Conservation (phyloP, 2,329 filamentous ascomycete genomes). For the Colletotrichum sp. region DNA sequence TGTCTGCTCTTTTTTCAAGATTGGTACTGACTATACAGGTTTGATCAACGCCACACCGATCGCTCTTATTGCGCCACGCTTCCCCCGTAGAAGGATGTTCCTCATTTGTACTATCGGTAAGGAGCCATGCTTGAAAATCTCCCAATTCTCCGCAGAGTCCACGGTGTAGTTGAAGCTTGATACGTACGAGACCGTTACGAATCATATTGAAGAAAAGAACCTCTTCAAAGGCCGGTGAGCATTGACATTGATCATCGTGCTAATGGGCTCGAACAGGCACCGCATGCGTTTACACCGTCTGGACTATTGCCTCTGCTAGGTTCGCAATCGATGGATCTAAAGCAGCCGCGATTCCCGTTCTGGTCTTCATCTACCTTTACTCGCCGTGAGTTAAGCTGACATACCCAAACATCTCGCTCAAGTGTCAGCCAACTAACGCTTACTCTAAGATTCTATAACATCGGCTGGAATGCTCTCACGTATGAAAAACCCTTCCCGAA, state of each 20-base stretch:
- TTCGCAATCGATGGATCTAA: slow-evolving; percentile 37
- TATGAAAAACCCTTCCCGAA: not conserved
- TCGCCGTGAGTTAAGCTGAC: slow-evolving; percentile 30
- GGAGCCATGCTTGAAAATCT: not conserved
- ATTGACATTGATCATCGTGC: not conserved
- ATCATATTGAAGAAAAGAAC: not conserved
- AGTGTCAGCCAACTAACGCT: not conserved
- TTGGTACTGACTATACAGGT: not conserved
- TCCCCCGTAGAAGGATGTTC: slow-evolving; percentile 38
- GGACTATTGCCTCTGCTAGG: slow-evolving; percentile 43
- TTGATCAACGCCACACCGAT: slow-evolving; percentile 39
- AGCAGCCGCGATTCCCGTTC: slow-evolving; percentile 38
- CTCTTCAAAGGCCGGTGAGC: not conserved
- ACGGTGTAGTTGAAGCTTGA: not conserved
- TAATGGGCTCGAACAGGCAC: slow-evolving; percentile 26
- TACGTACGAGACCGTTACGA: not conserved
- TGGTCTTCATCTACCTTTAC: slow-evolving; percentile 49
- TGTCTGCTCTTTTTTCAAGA: not conserved
- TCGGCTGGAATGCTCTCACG: slow-evolving; percentile 9
- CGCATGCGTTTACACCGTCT: slow-evolving; percentile 39
- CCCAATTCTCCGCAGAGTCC: not conserved
- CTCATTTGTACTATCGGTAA: slow-evolving; percentile 36
- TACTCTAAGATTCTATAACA: not conserved
- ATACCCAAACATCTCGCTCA: not conserved
- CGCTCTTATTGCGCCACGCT: slow-evolving; percentile 38